Evolutionary conservation across 148 eudicot species (phyloP).

Genomic region (Rhododendron williamsianum): DNA sequence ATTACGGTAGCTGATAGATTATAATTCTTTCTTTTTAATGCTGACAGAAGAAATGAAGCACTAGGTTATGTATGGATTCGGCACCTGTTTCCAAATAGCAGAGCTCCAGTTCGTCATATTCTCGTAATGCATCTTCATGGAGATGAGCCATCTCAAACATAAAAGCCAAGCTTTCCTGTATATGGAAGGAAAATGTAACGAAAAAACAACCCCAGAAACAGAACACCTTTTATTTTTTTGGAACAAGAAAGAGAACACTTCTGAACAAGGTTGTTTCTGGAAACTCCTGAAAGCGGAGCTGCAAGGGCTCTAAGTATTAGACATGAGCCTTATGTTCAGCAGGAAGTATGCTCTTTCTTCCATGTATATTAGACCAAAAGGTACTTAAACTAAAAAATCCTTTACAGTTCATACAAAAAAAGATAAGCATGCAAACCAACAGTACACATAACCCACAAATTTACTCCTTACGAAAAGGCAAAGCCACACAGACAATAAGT

Average conservation of each 20-base stretch:
- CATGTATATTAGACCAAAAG: not conserved
- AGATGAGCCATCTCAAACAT: constrained; percentile 98
- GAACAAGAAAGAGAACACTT: not conserved
- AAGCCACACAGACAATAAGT: not conserved
- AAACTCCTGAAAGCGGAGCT: not conserved
- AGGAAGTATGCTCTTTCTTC: not conserved
- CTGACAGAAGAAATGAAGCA: not conserved
- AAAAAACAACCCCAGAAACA: constrained; percentile 3
- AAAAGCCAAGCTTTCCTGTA: constrained; percentile 95
- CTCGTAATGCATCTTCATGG: constrained; percentile 92
- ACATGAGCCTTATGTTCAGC: not conserved
- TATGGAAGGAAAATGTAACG: constrained; percentile 11
- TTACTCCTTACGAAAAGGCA: constrained; percentile 10
- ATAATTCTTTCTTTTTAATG: not conserved
- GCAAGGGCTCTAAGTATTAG: not conserved
- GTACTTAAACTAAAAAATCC: not conserved
- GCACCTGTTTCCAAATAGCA: constrained; percentile 96
- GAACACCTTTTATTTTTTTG: not conserved
- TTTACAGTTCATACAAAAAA: not conserved
- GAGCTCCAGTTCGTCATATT: constrained; percentile 92
- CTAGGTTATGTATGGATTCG: not conserved
- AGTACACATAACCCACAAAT: not conserved
- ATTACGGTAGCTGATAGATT: constrained; percentile 27
- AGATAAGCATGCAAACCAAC: constrained; percentile 6
- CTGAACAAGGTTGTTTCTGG: not conserved